These are phyloP conservation scores for Aureobasidium sp. DNA, from an alignment of 2,329 filamentous ascomycete species.

Conservation along the genomic window DNA sequence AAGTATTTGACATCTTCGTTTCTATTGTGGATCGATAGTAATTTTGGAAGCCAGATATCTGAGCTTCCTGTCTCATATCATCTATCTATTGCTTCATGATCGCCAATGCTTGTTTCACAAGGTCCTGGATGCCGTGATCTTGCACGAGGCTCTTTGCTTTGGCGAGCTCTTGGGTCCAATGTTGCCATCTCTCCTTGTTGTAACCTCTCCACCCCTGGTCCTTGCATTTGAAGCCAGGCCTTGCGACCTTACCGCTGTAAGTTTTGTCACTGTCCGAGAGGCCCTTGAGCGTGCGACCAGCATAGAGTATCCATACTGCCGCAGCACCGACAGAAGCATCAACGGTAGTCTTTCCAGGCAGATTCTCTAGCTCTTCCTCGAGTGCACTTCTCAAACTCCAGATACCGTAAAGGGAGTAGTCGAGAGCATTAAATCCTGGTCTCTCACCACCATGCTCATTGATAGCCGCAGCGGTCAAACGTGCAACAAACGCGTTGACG, in stretches of 20 bases:
- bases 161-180: background rate
- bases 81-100: background rate
- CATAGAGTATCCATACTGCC: conserved; percentile 3
- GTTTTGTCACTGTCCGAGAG: conserved; percentile 2
- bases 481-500: conserved; percentile 6
- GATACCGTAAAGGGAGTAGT: conserved; percentile 5
- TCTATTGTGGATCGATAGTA: too few relatives aligned
- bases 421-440: background rate
- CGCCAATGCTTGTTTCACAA: background rate
- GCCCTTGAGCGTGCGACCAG: background rate
- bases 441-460: background rate
- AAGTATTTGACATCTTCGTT: too few relatives aligned
- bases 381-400: conserved; percentile 8
- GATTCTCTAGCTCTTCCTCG: background rate
- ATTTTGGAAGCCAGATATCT: background rate
- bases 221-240: background rate
- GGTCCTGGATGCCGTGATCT: background rate
- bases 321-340: conserved; percentile 8
- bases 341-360: background rate
- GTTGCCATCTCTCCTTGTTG: background rate
- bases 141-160: background rate
- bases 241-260: conserved; percentile 3
- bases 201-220: conserved; percentile 4
- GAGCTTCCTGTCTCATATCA: background rate
- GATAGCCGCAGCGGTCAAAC: background rate